Base-by-base conservation (phyloP, 306 rosid genomes). In the Prinsepia uniflora region DNA sequence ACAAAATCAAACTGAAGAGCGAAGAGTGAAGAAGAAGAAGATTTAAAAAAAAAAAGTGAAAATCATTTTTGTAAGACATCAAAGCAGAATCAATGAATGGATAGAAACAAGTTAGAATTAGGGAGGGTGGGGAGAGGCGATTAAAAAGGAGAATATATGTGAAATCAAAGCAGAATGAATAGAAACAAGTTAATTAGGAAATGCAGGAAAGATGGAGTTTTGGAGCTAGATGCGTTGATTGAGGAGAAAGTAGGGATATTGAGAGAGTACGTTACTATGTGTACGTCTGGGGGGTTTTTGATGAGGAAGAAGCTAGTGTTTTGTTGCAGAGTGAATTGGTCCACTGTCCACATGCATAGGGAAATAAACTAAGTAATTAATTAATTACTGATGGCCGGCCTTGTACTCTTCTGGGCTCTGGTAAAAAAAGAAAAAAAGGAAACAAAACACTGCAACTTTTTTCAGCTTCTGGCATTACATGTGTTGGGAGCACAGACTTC, bases 401-500 rank as follows among this genome's bases (percentile, higher is more conserved):
- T 72, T 72, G 81, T 30, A 57, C 68, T 43, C 58, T 67, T 85
- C 79, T 72, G 72, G 36, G 4, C 36, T 30, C 36, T 30, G 36
- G 36, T 30, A 30, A 30, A 30, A 30, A 30, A 30, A 30, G 2
- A 24, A 0, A 24, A 66, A 63, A 76, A 56, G n/a, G n/a, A n/a
- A n/a, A n/a, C n/a, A n/a, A 78, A 85, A 79, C 70, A 78, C 79
- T 81, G 80, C 72, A 80, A 81, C 63, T 63, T 72, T 76, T 76
- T 75, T 76, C 74, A 72, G 86, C 78, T 81, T 58, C 82, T 76
- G 85, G 73, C 77, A 76, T 81, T 68, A 57, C 71, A 73, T 71
- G 61, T 20, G 54, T 49, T 30, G 36, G 36, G 22, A 86, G 90
- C 94, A 81, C 92, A 79, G 84, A 89, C 79, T 89, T 84, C 94